Evolutionary conservation across 2,329 filamentous ascomycete species (phyloP).

Genomic region (Beauveria varroae): DNA sequence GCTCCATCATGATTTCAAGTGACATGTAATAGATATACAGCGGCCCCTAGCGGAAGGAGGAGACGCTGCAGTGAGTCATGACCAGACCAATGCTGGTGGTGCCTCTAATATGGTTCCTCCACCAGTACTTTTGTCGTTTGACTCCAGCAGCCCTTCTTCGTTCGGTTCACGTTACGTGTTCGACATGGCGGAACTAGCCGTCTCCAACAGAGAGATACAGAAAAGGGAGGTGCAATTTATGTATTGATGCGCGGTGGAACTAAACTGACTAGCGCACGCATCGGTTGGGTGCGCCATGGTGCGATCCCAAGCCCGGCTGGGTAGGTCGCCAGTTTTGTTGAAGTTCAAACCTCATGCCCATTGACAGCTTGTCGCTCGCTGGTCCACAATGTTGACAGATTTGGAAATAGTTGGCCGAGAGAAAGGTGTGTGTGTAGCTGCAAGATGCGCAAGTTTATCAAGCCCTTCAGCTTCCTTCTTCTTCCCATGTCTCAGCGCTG

Average conservation of each 20-base stretch:
- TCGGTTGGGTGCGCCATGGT: neutral
- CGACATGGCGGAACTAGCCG: neutral
- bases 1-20: neutral
- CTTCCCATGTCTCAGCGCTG: conserved; percentile 1
- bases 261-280: conserved; percentile 2
- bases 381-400: neutral
- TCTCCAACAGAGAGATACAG: neutral
- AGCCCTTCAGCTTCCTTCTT: neutral
- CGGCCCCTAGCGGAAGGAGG: neutral
- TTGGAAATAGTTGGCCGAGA: no score
- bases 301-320: neutral
- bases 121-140: neutral
- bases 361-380: no score
- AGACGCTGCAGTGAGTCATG: neutral
- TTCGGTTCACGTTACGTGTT: neutral
- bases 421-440: neutral
- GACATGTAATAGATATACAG: neutral
- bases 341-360: neutral
- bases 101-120: neutral
- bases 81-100: neutral
- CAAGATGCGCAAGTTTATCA: neutral
- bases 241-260: neutral
- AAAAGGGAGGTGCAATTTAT: neutral
- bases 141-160: neutral
- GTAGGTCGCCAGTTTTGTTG: neutral